Conservation (phyloP, 2,329 filamentous ascomycete species). For the Penicillium sp. region DNA sequence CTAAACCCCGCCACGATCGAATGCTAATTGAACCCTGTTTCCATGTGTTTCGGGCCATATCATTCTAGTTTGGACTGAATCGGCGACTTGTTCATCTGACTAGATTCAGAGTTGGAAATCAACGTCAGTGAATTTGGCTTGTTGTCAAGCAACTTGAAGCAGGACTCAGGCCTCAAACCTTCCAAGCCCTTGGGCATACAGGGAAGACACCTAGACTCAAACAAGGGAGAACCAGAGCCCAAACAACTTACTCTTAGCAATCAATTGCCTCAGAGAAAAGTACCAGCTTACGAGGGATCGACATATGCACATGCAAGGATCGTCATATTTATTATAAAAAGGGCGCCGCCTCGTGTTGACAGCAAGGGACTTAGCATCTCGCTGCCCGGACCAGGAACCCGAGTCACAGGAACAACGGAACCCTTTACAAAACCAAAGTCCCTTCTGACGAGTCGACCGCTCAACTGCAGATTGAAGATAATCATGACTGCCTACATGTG, state of each 20-base stretch:
- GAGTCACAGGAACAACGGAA: background rate
- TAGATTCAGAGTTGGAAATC: background rate
- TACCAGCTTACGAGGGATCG: slow-evolving; percentile 1
- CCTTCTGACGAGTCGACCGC: slow-evolving; percentile 6
- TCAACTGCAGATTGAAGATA: background rate
- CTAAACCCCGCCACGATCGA: slow-evolving; percentile 4
- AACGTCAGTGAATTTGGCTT: background rate
- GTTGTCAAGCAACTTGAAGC: background rate
- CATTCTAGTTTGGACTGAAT: background rate
- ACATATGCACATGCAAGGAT: slow-evolving; percentile 19
- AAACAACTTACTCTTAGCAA: background rate
- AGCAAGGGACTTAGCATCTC: slow-evolving; percentile 17
- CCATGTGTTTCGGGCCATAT: background rate
- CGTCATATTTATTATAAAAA: slow-evolving; percentile 6
- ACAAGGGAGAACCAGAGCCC: background rate
- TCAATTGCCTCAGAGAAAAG: background rate
- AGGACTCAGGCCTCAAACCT: background rate
- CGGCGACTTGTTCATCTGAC: background rate
- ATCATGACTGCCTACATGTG: slow-evolving; percentile 20
- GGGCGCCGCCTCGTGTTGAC: slow-evolving; percentile 15
- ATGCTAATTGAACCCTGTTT: slow-evolving; percentile 3
- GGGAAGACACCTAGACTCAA: background rate
- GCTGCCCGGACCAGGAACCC: slow-evolving; percentile 2
- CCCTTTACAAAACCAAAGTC: background rate
- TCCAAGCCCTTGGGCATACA: background rate